phyloP scores from a whole-genome alignment of 495 filamentous ascomycete genomes.

The Talaromyces thailandensis region DNA sequence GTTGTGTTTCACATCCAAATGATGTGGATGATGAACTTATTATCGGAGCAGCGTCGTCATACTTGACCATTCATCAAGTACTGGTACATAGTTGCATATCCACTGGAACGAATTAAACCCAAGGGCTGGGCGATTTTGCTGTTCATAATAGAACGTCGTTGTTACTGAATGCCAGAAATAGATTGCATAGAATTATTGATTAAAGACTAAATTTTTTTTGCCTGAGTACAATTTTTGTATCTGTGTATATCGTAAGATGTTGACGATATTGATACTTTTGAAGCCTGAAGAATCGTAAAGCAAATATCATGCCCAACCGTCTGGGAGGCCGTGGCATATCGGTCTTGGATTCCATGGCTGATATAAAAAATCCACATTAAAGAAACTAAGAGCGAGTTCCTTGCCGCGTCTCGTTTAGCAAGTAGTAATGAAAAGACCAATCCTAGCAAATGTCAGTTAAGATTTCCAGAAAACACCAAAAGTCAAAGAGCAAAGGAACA shows the following conservation, averaged over 20 bases:
- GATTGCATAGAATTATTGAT: neutral
- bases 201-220: neutral
- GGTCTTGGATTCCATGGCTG: neutral
- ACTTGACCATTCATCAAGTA: neutral
- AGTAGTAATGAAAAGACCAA: conserved; percentile 54
- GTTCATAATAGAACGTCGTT: neutral
- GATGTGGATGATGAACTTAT: too few species aligned
- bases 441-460: conserved; percentile 23
- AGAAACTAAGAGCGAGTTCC: neutral
- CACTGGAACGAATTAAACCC: neutral
- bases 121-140: too few species aligned
- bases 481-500: conserved; percentile 10
- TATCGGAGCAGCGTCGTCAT: neutral
- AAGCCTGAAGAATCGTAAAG: neutral
- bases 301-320: neutral
- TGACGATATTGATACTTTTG: neutral
- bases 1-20: too few species aligned
- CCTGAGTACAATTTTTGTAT: neutral
- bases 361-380: neutral
- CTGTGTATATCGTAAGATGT: neutral
- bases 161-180: neutral
- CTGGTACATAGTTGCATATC: neutral
- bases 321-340: neutral
- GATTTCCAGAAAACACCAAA: neutral
- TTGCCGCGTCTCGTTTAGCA: conserved; percentile 29